These are phyloP conservation scores for Cairneyella variabilis DNA, from an alignment of 495 filamentous ascomycete genomes.

Conservation along the genomic window DNA sequence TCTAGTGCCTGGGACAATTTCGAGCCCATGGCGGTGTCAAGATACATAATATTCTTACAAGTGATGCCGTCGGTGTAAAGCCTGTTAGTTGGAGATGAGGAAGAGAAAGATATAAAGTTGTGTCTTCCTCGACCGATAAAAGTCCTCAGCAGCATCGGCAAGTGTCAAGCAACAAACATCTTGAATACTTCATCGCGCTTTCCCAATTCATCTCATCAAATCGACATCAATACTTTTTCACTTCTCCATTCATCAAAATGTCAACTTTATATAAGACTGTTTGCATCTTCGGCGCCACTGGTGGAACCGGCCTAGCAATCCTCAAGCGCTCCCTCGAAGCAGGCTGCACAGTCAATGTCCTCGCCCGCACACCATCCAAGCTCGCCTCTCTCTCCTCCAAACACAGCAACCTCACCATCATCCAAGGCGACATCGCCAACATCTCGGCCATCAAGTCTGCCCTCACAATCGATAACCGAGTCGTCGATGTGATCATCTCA, in stretches of 20 bases:
- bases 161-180: too few relatives aligned
- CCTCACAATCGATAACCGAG: not conserved
- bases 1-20: too few relatives aligned
- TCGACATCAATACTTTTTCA: too few relatives aligned
- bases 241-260: conserved; percentile 1
- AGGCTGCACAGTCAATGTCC: conserved; percentile 10
- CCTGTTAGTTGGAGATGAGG: too few relatives aligned
- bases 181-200: too few relatives aligned
- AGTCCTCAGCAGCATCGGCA: too few relatives aligned
- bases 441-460: conserved; percentile 3
- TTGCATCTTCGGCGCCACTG: conserved; percentile 22
- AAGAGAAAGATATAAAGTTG: too few relatives aligned
- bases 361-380: conserved; percentile 18
- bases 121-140: too few relatives aligned
- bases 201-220: too few relatives aligned
- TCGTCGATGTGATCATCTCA: conserved; percentile 13
- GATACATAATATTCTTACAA: too few relatives aligned
- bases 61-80: too few relatives aligned
- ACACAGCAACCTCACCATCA: conserved; percentile 14
- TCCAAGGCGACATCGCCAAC: conserved; percentile 13
- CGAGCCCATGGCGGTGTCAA: too few relatives aligned
- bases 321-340: conserved; percentile 10
- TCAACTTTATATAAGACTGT: conserved; percentile 1
- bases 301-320: conserved; percentile 11
- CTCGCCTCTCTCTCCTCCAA: conserved; percentile 1